These are phyloP conservation scores for Fonsecaea pugnacius DNA, from an alignment of 2,329 filamentous ascomycete genomes.

Conservation along the genomic window DNA sequence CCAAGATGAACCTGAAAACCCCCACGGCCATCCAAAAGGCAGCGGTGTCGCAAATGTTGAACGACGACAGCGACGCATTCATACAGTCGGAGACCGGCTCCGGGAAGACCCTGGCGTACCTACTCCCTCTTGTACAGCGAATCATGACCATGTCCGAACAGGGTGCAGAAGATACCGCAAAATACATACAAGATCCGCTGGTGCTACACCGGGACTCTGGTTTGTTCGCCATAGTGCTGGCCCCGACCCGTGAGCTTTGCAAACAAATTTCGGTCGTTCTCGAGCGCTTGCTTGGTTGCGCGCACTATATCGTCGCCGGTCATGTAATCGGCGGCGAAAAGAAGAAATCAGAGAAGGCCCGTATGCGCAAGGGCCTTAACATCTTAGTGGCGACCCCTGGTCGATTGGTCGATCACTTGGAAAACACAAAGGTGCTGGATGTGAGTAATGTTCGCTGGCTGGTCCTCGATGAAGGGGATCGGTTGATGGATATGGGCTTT, in stretches of 20 bases:
- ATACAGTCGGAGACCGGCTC: slow-evolving; percentile 97
- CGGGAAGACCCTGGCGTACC: slow-evolving; percentile 95
- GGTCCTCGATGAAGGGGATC: slow-evolving; percentile 92
- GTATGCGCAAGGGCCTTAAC: slow-evolving; percentile 90
- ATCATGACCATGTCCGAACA: slow-evolving; percentile 70
- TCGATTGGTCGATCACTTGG: slow-evolving; percentile 84
- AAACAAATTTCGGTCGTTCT: slow-evolving; percentile 90
- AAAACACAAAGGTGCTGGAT: slow-evolving; percentile 87
- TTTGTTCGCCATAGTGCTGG: slow-evolving; percentile 89
- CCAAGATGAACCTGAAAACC: slow-evolving; percentile 84
- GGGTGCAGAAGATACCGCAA: background rate
- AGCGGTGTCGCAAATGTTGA: slow-evolving; percentile 78
- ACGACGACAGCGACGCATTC: slow-evolving; percentile 85
- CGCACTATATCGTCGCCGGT: slow-evolving; percentile 91
- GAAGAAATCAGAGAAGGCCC: slow-evolving; percentile 85
- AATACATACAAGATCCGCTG: slow-evolving; percentile 39
- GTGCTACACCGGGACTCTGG: slow-evolving; percentile 80
- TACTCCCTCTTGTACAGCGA: slow-evolving; percentile 87
- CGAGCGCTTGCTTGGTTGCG: slow-evolving; percentile 82
- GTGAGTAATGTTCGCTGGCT: slow-evolving; percentile 91
- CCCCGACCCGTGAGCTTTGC: slow-evolving; percentile 89
- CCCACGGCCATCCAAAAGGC: slow-evolving; percentile 95
- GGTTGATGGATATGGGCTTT: slow-evolving; percentile 98
- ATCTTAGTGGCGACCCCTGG: slow-evolving; percentile 95
- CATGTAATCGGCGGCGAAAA: slow-evolving; percentile 76